phyloP scores from a whole-genome alignment of 2,329 filamentous ascomycete genomes.

The Fusarium chaquense region DNA sequence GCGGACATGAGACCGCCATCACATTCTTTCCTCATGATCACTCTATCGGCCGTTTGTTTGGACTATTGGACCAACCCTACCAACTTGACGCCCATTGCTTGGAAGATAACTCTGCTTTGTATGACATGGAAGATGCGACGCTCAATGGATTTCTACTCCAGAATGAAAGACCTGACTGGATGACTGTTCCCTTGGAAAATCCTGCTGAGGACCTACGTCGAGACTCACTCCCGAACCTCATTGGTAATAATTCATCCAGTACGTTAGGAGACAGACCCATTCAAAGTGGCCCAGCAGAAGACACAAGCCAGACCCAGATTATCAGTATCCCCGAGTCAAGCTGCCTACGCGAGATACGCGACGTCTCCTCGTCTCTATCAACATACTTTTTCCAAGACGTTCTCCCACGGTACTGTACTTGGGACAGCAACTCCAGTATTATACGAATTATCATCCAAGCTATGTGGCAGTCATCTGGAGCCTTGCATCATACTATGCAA shows the following conservation, averaged over 20 bases:
- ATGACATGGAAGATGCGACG: not conserved
- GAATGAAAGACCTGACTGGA: not conserved
- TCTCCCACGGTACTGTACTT: slow-evolving; percentile 1
- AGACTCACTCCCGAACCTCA: not conserved
- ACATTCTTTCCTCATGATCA: not conserved
- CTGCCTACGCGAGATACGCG: not conserved
- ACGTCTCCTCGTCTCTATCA: slow-evolving; percentile 5
- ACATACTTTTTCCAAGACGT: slow-evolving; percentile 8
- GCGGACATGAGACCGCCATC: not conserved
- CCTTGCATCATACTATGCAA: slow-evolving; percentile 8
- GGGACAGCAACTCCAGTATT: slow-evolving; percentile 3
- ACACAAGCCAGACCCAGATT: not conserved
- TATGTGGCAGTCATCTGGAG: slow-evolving; percentile 5
- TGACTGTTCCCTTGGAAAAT: not conserved
- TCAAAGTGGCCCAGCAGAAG: not conserved
- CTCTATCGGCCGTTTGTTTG: not conserved
- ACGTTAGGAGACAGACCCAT: too few species aligned
- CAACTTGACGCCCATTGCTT: not conserved
- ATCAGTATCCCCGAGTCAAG: not conserved
- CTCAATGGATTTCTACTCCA: not conserved
- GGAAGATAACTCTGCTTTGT: not conserved
- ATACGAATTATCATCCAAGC: not conserved
- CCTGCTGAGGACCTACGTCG: not conserved
- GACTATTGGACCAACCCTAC: not conserved
- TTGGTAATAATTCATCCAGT: too few species aligned